Evolutionary conservation across 2,329 filamentous ascomycete species (phyloP), one percentile per base, ranked within the genome.

Genomic region (Aureobasidium sp.): DNA sequence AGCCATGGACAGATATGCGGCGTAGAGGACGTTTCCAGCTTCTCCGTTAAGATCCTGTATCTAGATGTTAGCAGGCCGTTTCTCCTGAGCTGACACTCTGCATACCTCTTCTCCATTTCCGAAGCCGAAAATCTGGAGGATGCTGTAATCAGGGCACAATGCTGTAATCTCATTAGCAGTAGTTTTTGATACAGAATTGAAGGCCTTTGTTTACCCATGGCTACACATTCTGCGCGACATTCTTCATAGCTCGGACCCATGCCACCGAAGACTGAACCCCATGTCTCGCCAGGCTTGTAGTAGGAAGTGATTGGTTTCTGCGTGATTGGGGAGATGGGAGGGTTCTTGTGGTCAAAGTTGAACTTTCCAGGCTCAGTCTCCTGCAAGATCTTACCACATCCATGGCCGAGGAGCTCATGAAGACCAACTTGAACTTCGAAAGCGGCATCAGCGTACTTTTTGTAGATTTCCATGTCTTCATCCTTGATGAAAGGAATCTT

Each of bases 361-460:
- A 84, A 97, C 47, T 84, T 80, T 12, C 91, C 91, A 0, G 88
- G 82, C 2, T 86, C 82, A 0, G 90, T 96, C 74, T 97, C 93
- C 75, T 96, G 91, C 0, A 97, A 82, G 12, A 97, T 82, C 76
- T 97, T 97, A 51, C 93, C 93, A 63, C 92, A 96, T 34, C 93
- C 93, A 69, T 97, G 93, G 20, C 92, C 89, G 2, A 87, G 70
- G 78, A 97, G 84, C 73, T 97, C 92, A 75, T 97, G 93, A 22
- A 97, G 87, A 27, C 92, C 93, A 53, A 99, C 93, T 76, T 97
- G 92, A 2, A 97, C 91, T 75, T 97, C 93, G 69, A 97, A 97
- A 0, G 93, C 87, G 7, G 84, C 83, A 69, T 97, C 92, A 12
- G 91, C 89, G 75, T 90, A 91, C 71, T 89, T 88, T 68, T 88